Conservation (phyloP, 257 asterid genomes). For the Solanum piurae region DNA sequence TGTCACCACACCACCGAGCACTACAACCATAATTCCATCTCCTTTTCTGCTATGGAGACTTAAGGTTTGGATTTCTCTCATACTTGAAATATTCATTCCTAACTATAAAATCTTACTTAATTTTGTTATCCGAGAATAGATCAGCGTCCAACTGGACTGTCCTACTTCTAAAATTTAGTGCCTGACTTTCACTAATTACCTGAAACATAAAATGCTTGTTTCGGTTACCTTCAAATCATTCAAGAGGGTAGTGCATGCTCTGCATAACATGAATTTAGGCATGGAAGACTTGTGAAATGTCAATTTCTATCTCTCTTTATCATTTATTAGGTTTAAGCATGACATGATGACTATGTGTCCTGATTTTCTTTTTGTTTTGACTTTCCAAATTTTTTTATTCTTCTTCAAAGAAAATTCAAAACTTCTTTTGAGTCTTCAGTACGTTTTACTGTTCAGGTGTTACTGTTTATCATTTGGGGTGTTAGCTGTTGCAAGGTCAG, state of each 20-base stretch:
- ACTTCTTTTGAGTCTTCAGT: not conserved
- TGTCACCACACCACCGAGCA: slow-evolving; percentile 39
- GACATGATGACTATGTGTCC: not conserved
- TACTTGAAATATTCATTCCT: not conserved
- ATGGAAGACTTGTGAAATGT: not conserved
- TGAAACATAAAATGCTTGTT: not conserved
- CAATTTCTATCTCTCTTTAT: not conserved
- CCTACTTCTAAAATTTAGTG: not conserved
- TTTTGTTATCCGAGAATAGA: not conserved
- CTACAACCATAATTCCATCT: slow-evolving; percentile 59
- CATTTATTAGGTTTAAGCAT: not conserved
- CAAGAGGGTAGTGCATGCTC: too few species aligned
- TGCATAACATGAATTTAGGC: too few species aligned
- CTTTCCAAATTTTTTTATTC: not conserved
- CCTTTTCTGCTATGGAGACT: slow-evolving; percentile 84
- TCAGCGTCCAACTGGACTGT: not conserved
- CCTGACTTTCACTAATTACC: not conserved
- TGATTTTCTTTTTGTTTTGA: not conserved
- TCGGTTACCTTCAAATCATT: too few species aligned
- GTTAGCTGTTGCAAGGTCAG: slow-evolving; percentile 84
- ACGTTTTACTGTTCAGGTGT: slow-evolving; percentile 37
- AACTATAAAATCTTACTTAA: not conserved
- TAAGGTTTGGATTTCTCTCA: slow-evolving; percentile 36
- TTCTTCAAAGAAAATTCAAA: not conserved
- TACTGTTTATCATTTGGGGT: slow-evolving; percentile 80